phyloP scores from a whole-genome alignment of 768 basidiomycete species.

The Kwoniella botswanensis region DNA sequence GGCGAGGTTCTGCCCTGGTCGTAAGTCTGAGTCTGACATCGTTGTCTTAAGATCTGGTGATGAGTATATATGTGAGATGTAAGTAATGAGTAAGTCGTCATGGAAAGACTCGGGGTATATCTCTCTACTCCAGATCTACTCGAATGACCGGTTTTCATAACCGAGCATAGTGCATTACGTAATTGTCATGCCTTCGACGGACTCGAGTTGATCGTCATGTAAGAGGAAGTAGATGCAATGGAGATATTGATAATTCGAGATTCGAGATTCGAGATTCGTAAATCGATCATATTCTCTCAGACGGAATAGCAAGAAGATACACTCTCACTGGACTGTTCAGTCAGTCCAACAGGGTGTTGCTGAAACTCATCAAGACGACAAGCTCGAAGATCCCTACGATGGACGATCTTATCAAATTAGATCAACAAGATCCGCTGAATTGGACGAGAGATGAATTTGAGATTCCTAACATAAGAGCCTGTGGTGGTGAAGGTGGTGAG shows the following conservation, averaged over 20 bases:
- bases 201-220: no score
- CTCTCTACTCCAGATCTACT: not conserved
- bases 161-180: no score
- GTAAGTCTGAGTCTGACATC: slow-evolving; percentile 30
- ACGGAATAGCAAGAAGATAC: no score
- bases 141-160: no score
- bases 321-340: no score
- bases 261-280: no score
- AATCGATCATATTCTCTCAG: no score
- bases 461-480: slow-evolving; percentile 49
- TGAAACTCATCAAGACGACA: not conserved
- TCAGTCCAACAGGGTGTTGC: no score
- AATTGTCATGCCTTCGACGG: no score
- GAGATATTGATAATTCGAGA: no score
- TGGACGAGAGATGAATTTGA: slow-evolving; percentile 57
- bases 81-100: not conserved
- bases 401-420: slow-evolving; percentile 32
- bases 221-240: no score
- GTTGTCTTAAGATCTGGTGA: not conserved
- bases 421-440: slow-evolving; percentile 46
- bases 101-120: not conserved
- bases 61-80: not conserved
- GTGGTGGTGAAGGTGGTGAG: slow-evolving; percentile 51
- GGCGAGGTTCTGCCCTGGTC: slow-evolving; percentile 51
- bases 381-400: slow-evolving; percentile 4